phyloP scores from a whole-genome alignment of 2,329 filamentous ascomycete species.

The Hypoxylon sp. region DNA sequence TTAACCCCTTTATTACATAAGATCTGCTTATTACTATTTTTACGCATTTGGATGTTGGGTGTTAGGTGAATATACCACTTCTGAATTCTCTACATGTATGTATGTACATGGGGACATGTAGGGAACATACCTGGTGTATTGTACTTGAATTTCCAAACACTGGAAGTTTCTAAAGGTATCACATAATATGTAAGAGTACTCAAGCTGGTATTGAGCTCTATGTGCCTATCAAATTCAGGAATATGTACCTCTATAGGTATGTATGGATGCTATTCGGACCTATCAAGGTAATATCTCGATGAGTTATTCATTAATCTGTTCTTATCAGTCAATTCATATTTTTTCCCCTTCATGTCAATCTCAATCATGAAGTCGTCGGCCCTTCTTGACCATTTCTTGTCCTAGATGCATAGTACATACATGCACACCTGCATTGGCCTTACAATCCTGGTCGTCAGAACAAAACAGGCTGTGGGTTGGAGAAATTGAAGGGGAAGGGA shows the following conservation, averaged over 20 bases:
- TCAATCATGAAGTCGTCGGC: slow-evolving; percentile 37
- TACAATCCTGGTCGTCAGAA: slow-evolving; percentile 29
- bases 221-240: slow-evolving; percentile 1
- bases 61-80: background rate
- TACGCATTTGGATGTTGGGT: slow-evolving; percentile 3
- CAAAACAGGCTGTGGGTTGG: slow-evolving; percentile 27
- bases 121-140: background rate
- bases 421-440: slow-evolving; percentile 40
- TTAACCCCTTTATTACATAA: slow-evolving; percentile 30
- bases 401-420: slow-evolving; percentile 35
- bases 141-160: background rate
- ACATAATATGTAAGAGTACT: no score
- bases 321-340: slow-evolving; percentile 37
- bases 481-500: slow-evolving; percentile 24
- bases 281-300: slow-evolving; percentile 24
- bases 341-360: slow-evolving; percentile 12
- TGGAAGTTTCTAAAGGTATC: no score
- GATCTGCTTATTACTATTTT: slow-evolving; percentile 27
- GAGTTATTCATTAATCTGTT: slow-evolving; percentile 27
- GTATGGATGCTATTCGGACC: slow-evolving; percentile 19
- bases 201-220: background rate
- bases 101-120: background rate
- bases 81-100: background rate
- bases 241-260: slow-evolving; percentile 10
- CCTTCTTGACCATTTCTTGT: slow-evolving; percentile 38